These are phyloP conservation scores for Auricularia sp. DNA, from an alignment of 768 basidiomycete species.

Conservation along the genomic window DNA sequence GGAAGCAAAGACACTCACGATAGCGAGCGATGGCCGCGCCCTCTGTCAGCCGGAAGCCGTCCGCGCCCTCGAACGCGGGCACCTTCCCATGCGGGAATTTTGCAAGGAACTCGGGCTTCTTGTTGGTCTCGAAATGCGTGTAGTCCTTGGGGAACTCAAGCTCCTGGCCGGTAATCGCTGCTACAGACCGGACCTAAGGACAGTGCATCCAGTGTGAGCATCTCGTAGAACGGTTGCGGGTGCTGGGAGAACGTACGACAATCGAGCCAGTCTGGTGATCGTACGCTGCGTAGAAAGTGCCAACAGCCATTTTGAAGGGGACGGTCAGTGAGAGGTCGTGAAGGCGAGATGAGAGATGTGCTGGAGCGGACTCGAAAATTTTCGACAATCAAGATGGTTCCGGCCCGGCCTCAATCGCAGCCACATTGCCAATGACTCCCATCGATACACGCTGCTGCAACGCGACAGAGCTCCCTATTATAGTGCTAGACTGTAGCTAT, in stretches of 20 bases:
- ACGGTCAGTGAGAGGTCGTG: not conserved
- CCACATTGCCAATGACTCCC: too few relatives aligned
- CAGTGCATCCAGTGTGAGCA: not conserved
- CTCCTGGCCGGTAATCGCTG: slow-evolving; percentile 49
- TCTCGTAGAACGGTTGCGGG: not conserved
- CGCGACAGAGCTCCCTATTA: too few relatives aligned
- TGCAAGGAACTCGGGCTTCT: slow-evolving; percentile 52
- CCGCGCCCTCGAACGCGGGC: slow-evolving; percentile 65
- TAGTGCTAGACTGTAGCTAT: too few relatives aligned
- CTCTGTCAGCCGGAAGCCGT: slow-evolving; percentile 77
- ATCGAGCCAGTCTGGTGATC: not conserved
- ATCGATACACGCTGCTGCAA: too few relatives aligned
- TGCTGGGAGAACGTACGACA: slow-evolving; percentile 2
- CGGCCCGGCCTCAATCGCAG: slow-evolving; percentile 32
- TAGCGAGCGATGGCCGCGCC: slow-evolving; percentile 74
- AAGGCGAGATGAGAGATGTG: not conserved
- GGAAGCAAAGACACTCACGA: slow-evolving; percentile 45
- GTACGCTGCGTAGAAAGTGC: slow-evolving; percentile 6
- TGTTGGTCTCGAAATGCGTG: slow-evolving; percentile 55
- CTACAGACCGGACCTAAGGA: slow-evolving; percentile 40
- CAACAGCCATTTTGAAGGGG: slow-evolving; percentile 6
- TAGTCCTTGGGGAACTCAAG: slow-evolving; percentile 44
- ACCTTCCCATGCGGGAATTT: slow-evolving; percentile 82
- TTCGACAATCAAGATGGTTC: not conserved
- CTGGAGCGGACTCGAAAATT: not conserved